Base-by-base conservation (phyloP, 106 monocot genomes). In the Cymbidium sinense region DNA sequence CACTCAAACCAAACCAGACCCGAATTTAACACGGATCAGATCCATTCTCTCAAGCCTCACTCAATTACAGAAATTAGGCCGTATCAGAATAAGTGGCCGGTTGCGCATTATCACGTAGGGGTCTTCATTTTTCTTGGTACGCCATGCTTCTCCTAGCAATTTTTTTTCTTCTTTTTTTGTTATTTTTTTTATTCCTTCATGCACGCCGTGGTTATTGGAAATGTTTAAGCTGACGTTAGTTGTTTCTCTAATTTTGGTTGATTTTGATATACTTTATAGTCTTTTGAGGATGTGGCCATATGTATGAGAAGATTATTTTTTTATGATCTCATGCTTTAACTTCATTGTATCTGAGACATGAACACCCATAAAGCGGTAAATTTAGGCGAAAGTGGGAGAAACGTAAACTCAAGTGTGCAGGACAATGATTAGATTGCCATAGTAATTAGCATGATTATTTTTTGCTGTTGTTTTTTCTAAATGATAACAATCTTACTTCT, bases 331-430 rank as follows among this genome's bases (percentile, higher is more conserved):
- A 23, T 51, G 20, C 70, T 52, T 13, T 27, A 64, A 43, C 28
- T 39, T 8, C 0, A 13, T 47, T 31, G 13, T 75, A 44, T n/a
- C 41, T 29, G 81, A 96, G 96, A 80, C 84, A 65, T 96, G 96
- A 93, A 86, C 86, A 67, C 95, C 95, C 3, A 92, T 75, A 92
- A 89, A 75, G 79, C 85, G 1, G 80, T 44, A 71, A 82, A 84
- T 84, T 83, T 77, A 51, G 62, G 35, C 19, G 96, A 88, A 75
- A 76, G 13, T 15, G 82, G 87, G 36, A 64, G 52, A 21, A 80
- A 77, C 39, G 79, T 82, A 50, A 84, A 80, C 72, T 76, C 67
- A 4, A 73, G 52, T 28, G 43, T 81, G 58, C 30, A 76, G 17
- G 91, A 91, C 51, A 93, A 93, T 88, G 93, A 93, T 44, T 91